Conservation (phyloP, 2,329 filamentous ascomycete species). For the Plectosphaerella plurivora region DNA sequence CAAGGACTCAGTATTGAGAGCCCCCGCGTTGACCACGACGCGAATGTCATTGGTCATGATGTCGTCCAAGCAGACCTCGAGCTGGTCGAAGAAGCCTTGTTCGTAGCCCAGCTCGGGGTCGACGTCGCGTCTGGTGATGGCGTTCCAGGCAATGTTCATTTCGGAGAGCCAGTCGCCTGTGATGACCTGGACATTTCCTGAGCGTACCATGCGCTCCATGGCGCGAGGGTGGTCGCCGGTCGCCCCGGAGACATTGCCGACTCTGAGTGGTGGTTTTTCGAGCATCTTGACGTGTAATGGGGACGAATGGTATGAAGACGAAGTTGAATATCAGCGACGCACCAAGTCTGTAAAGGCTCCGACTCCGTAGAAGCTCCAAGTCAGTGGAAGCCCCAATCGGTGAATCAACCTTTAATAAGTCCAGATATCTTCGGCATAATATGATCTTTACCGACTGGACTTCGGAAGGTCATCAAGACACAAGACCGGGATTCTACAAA, state of each 20-base stretch:
- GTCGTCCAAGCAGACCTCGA: conserved; percentile 29
- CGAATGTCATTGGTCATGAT: conserved; percentile 28
- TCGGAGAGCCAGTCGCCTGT: conserved; percentile 36
- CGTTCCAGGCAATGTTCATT: conserved; percentile 46
- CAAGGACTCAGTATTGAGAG: conserved; percentile 27
- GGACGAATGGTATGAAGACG: not conserved
- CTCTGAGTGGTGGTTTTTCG: conserved; percentile 16
- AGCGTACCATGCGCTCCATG: conserved; percentile 24
- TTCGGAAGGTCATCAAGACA: not conserved
- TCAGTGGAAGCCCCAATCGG: too few relatives aligned
- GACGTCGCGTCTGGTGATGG: conserved; percentile 20
- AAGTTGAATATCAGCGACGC: not conserved
- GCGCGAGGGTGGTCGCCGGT: conserved; percentile 27
- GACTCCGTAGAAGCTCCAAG: too few relatives aligned
- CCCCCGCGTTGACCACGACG: conserved; percentile 34
- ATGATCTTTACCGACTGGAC: not conserved
- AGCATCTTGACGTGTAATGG: conserved; percentile 14
- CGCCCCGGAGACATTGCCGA: conserved; percentile 20
- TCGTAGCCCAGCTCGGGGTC: conserved; percentile 9
- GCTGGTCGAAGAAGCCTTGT: conserved; percentile 14
- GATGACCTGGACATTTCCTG: conserved; percentile 26
- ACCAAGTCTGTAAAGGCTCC: too few relatives aligned
- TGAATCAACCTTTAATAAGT: not conserved
- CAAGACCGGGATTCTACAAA: not conserved
- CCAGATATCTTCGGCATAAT: not conserved